Percentiles rank a stretch among this genome's conserved stretches.
Conservation (phyloP, 2,329 filamentous ascomycete species). For the Dactylellina cionopaga region DNA sequence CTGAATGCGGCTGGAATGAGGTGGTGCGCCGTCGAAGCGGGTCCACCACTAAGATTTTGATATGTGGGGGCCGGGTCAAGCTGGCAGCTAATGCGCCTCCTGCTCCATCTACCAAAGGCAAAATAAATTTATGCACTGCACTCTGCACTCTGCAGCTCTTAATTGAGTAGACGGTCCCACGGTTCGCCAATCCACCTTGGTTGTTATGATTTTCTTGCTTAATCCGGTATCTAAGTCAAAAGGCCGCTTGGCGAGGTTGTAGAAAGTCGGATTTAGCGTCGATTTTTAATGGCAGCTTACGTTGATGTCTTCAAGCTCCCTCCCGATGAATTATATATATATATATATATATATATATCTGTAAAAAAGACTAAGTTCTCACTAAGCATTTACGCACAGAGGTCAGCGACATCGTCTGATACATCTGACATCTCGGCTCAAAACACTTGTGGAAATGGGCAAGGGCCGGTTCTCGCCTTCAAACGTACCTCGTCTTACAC, state of each 20-base stretch:
- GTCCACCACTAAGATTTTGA: background rate
- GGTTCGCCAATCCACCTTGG: slow-evolving; percentile 1
- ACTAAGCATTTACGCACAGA: slow-evolving; percentile 8
- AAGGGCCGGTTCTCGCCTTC: slow-evolving; percentile 25
- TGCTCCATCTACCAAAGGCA: slow-evolving; percentile 42
- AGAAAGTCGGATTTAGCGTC: slow-evolving; percentile 17
- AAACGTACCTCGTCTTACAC: slow-evolving; percentile 41
- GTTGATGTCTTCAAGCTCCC: background rate
- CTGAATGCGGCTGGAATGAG: slow-evolving; percentile 51
- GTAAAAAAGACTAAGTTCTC: background rate
- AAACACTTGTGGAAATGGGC: slow-evolving; percentile 43
- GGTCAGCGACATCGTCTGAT: slow-evolving; percentile 31
- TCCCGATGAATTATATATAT: background rate
- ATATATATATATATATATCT: background rate
- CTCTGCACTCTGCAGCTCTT: no score
- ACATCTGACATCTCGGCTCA: slow-evolving; percentile 32
- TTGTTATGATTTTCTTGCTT: slow-evolving; percentile 41
- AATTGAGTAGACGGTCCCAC: no score
- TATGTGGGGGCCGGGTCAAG: slow-evolving; percentile 47
- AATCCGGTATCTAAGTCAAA: slow-evolving; percentile 1
- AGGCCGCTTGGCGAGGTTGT: background rate
- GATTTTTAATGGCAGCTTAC: slow-evolving; percentile 5
- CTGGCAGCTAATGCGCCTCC: slow-evolving; percentile 41
- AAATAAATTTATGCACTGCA: no score
- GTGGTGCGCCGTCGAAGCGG: slow-evolving; percentile 14